Percentiles rank a stretch among this genome's conserved stretches.
Conservation (phyloP, 805 yeast species). For the Kurtzmaniella cleridarum region DNA sequence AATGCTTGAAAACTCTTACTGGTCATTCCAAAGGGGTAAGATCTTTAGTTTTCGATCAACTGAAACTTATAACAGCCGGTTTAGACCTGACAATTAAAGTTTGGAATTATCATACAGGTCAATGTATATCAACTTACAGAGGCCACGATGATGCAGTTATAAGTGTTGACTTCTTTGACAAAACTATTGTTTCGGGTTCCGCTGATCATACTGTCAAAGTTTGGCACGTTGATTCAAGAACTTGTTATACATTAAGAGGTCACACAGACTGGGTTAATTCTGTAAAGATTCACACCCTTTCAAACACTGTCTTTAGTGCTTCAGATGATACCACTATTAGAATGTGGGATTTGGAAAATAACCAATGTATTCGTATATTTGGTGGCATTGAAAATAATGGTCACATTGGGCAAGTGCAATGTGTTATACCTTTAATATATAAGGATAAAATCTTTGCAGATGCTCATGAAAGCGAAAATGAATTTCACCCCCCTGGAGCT, state of each 20-base stretch:
- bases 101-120: constrained; percentile 94
- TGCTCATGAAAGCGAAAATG: constrained; percentile 34
- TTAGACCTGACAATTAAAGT: constrained; percentile 87
- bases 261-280: constrained; percentile 90
- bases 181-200: constrained; percentile 85
- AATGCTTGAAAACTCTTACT: constrained; percentile 64
- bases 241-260: constrained; percentile 89
- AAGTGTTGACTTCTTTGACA: constrained; percentile 73
- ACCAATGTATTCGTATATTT: constrained; percentile 73
- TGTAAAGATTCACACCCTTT: constrained; percentile 77
- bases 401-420: constrained; percentile 91
- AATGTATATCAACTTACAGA: constrained; percentile 86
- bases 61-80: constrained; percentile 87
- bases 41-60: constrained; percentile 78
- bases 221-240: constrained; percentile 93
- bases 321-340: constrained; percentile 89
- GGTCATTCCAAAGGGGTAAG: constrained; percentile 92
- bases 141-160: constrained; percentile 88
- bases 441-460: constrained; percentile 55
- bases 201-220: constrained; percentile 90
- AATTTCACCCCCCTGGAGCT: constrained; percentile 11
- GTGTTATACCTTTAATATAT: constrained; percentile 79
- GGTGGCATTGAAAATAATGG: constrained; percentile 72
- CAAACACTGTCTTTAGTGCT: constrained; percentile 77
- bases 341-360: constrained; percentile 88